phyloP scores from a whole-genome alignment of 148 eudicot species.

The Salicornia ramosissima region DNA sequence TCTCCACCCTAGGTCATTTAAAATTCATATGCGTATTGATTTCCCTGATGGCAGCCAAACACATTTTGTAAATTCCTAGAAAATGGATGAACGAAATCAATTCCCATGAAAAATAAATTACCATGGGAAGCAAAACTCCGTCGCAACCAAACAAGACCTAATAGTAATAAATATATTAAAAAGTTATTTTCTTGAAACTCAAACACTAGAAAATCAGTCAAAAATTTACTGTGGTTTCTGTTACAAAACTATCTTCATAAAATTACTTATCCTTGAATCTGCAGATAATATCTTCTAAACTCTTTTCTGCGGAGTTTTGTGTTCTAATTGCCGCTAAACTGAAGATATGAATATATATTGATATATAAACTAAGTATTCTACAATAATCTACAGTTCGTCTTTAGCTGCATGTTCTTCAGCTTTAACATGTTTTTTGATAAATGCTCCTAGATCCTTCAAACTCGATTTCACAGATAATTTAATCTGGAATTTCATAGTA shows the following conservation, averaged over 20 bases:
- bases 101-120: too few species aligned
- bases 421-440: slow-evolving; percentile 61
- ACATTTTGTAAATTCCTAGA: too few species aligned
- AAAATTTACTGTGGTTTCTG: slow-evolving; percentile 15
- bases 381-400: slow-evolving; percentile 57
- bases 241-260: slow-evolving; percentile 5
- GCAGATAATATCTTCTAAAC: not conserved
- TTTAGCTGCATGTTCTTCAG: slow-evolving; percentile 34
- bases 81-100: too few species aligned
- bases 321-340: not conserved
- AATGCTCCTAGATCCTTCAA: slow-evolving; percentile 74
- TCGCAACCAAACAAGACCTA: too few species aligned
- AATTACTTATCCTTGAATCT: not conserved
- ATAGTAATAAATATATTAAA: too few species aligned
- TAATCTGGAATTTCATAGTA: slow-evolving; percentile 50
- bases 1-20: too few species aligned
- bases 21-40: too few species aligned
- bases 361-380: not conserved
- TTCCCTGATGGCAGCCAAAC: too few species aligned
- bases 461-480: slow-evolving; percentile 56
- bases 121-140: too few species aligned
- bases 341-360: not conserved
- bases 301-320: not conserved
- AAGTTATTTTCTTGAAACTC: too few species aligned
- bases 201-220: too few species aligned